Base-by-base conservation (phyloP, 2,329 filamentous ascomycete genomes). In the Ophiostoma novo-ulmi region DNA sequence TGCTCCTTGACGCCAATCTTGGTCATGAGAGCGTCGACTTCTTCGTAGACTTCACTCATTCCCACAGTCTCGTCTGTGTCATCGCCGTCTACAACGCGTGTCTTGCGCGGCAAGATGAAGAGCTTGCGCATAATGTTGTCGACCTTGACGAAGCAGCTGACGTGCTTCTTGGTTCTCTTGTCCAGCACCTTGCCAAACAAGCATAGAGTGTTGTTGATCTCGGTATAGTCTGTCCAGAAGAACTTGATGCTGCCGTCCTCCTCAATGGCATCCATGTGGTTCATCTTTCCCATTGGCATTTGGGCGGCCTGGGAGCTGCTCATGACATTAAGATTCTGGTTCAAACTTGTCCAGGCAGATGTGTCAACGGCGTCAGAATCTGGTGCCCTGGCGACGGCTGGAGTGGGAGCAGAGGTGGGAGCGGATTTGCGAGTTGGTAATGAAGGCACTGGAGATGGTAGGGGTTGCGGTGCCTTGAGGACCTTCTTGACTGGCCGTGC, bases 151-250 rank as follows among this genome's bases (percentile, higher is more conserved):
- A 99, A 98, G 76, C 93, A 96, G 80, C 95, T 99, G 72, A 93
- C 90, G 77, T 92, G 94, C 63, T 84, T 83, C 69, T 87, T 89
- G 1, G 88, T 92, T 76, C 89, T 91, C 79, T 94, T 97, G 81
- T 97, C 93, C 76, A 93, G 88, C 35, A 97, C 94, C 78, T 99
- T 99, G 74, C 95, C 95, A 77, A 99, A 98, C 13, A 99, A 85
- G 78, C 93, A 98, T 11, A 99, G 83, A 75, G 89, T 95, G 72
- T 94, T 94, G 76, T 94, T 93, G 78, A 97, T 84, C 78, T 99
- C 95, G 0, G 91, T 93, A 77, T 97, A 99, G 80, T 99, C 95
- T 8, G 92, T 91, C 95, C 95, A 99, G 82, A 97, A 99, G 82
- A 99, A 93, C 75, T 90, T 90, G 39, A 99, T 84, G 75, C 91